Evolutionary conservation across 805 yeast genomes (phyloP).

Genomic region (Suhomyces faveliae): DNA sequence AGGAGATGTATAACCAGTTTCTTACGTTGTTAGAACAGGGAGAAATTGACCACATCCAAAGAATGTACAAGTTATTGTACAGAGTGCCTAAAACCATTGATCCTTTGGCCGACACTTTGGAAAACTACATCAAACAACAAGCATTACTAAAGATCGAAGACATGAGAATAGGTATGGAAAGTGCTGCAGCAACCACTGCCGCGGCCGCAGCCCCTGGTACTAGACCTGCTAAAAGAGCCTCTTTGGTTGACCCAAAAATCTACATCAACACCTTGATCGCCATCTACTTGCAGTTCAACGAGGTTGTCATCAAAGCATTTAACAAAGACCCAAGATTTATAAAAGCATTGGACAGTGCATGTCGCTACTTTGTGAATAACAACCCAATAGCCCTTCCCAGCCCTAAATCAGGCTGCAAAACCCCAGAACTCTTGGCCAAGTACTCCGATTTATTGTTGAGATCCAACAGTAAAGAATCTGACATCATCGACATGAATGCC

Average conservation of each 20-base stretch:
- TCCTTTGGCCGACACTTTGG: conserved; percentile 72
- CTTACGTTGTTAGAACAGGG: conserved; percentile 69
- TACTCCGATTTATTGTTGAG: conserved; percentile 83
- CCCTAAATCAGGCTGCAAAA: conserved; percentile 61
- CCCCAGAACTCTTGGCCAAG: conserved; percentile 89
- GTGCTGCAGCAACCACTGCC: conserved; percentile 2
- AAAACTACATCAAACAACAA: conserved; percentile 60
- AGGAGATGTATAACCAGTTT: conserved; percentile 74
- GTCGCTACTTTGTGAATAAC: conserved; percentile 76
- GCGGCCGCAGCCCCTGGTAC: conserved; percentile 10
- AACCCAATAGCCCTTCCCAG: conserved; percentile 76
- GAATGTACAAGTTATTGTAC: conserved; percentile 72
- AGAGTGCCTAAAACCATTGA: conserved; percentile 79
- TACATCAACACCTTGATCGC: conserved; percentile 76
- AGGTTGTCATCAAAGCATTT: conserved; percentile 65
- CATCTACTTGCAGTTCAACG: conserved; percentile 66
- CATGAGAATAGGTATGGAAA: conserved; percentile 36
- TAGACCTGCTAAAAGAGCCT: conserved; percentile 15
- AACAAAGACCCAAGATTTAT: conserved; percentile 74
- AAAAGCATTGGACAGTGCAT: conserved; percentile 86
- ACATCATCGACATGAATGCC: conserved; percentile 67
- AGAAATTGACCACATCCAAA: conserved; percentile 67
- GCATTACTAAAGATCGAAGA: conserved; percentile 55
- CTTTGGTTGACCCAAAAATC: conserved; percentile 62
- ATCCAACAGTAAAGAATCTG: conserved; percentile 67